Evolutionary conservation across 1,139 yeast species (phyloP).

Genomic region (Lodderomyces pseudojiufengensis): DNA sequence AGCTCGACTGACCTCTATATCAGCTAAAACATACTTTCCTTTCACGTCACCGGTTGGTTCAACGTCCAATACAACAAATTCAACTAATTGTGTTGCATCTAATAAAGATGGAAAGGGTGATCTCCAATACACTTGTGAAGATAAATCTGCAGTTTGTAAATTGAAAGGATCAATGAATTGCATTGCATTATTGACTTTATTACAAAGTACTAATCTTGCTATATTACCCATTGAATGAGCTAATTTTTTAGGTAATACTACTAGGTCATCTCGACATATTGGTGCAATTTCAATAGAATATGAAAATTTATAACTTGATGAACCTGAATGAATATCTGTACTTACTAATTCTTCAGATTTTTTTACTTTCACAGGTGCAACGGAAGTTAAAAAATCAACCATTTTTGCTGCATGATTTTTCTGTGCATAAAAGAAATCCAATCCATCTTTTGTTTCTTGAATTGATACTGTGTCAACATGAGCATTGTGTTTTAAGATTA

Average conservation of each 20-base stretch:
- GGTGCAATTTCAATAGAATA: constrained; percentile 94
- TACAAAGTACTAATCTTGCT: constrained; percentile 78
- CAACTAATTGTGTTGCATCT: constrained; percentile 74
- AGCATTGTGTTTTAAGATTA: constrained; percentile 89
- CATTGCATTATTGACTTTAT: constrained; percentile 72
- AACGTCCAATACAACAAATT: constrained; percentile 86
- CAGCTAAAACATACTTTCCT: constrained; percentile 86
- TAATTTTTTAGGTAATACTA: constrained; percentile 77
- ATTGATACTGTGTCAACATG: constrained; percentile 93
- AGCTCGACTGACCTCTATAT: constrained; percentile 82
- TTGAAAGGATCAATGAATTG: constrained; percentile 87
- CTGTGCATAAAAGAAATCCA: constrained; percentile 87
- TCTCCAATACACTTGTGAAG: constrained; percentile 81
- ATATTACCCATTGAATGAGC: constrained; percentile 87
- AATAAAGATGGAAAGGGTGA: constrained; percentile 76
- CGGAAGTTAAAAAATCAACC: constrained; percentile 85
- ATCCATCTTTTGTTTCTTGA: constrained; percentile 89
- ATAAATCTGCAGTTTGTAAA: constrained; percentile 74
- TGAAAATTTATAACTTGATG: constrained; percentile 83
- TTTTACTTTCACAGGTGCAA: constrained; percentile 82
- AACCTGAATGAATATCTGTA: constrained; percentile 88
- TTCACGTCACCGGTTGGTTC: constrained; percentile 85
- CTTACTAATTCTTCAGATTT: constrained; percentile 90
- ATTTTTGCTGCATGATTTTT: constrained; percentile 90
- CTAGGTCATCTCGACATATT: constrained; percentile 95